These are phyloP conservation scores for Echinosophora koreensis DNA, from an alignment of 306 rosid genomes.

Conservation along the genomic window DNA sequence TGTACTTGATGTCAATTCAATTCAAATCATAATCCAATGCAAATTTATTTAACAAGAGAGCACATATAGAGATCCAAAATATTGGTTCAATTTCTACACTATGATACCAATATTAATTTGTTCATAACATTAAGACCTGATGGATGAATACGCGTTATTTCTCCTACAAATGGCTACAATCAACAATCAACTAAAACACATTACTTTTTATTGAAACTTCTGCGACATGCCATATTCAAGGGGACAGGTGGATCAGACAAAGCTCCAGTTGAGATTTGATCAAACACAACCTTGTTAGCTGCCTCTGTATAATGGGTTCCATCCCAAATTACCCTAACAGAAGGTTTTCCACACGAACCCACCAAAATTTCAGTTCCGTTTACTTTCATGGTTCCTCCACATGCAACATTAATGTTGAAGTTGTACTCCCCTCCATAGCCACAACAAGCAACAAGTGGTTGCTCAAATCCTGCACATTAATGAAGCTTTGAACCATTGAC, in stretches of 20 bases:
- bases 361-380: slow-evolving; percentile 52
- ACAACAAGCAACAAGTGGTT: slow-evolving; percentile 61
- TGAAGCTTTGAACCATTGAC: background rate
- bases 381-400: slow-evolving; percentile 45
- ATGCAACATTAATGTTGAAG: background rate
- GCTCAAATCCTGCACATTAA: slow-evolving; percentile 58
- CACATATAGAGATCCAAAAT: no score
- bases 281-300: slow-evolving; percentile 51
- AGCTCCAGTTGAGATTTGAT: slow-evolving; percentile 56
- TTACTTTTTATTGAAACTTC: background rate
- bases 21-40: no score
- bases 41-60: no score
- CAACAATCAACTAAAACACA: background rate
- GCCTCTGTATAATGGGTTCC: slow-evolving; percentile 67
- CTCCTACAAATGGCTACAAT: background rate
- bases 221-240: slow-evolving; percentile 54
- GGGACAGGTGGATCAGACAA: slow-evolving; percentile 54
- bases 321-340: slow-evolving; percentile 57
- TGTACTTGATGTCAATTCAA: no score
- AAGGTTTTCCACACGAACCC: slow-evolving; percentile 54
- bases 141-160: background rate
- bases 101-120: no score
- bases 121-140: background rate
- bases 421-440: slow-evolving; percentile 70
- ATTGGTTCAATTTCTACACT: no score